These are phyloP conservation scores for Neurospora intermedia DNA, from an alignment of 495 filamentous ascomycete genomes.

Conservation along the genomic window DNA sequence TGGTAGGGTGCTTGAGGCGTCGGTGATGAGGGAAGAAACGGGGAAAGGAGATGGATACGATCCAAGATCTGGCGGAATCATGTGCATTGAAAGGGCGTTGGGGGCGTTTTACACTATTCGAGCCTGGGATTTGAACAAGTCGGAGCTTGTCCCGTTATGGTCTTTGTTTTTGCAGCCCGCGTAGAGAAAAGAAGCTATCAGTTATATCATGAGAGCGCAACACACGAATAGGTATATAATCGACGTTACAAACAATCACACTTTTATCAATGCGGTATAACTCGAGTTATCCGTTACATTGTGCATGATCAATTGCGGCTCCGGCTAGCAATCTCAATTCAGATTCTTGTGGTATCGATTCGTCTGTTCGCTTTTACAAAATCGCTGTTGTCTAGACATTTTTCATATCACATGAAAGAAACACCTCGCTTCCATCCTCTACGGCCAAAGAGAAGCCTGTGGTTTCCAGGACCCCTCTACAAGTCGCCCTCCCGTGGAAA, in stretches of 20 bases:
- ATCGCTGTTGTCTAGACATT: not conserved
- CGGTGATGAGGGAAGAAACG: not conserved
- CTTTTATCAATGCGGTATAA: not conserved
- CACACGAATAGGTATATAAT: not conserved
- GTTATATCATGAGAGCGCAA: not conserved
- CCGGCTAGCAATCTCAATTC: not conserved
- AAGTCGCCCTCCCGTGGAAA: not conserved
- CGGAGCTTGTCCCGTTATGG: not conserved
- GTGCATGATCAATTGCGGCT: not conserved
- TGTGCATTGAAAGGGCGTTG: not conserved
- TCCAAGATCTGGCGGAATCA: not conserved
- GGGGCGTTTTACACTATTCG: not conserved
- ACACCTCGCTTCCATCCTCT: not conserved
- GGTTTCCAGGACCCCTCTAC: not conserved
- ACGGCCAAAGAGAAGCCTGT: not conserved
- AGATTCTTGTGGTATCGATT: not conserved
- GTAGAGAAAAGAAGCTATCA: not conserved
- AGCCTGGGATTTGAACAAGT: not conserved
- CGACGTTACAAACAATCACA: not conserved
- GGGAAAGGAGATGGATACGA: not conserved
- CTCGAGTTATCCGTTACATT: not conserved
- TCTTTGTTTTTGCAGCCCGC: not conserved
- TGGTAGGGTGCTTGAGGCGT: slow-evolving; percentile 3
- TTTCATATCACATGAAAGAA: not conserved
- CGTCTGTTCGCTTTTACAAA: not conserved